phyloP scores from a whole-genome alignment of 2,329 filamentous ascomycete species.

The Gnomoniopsis sp. region DNA sequence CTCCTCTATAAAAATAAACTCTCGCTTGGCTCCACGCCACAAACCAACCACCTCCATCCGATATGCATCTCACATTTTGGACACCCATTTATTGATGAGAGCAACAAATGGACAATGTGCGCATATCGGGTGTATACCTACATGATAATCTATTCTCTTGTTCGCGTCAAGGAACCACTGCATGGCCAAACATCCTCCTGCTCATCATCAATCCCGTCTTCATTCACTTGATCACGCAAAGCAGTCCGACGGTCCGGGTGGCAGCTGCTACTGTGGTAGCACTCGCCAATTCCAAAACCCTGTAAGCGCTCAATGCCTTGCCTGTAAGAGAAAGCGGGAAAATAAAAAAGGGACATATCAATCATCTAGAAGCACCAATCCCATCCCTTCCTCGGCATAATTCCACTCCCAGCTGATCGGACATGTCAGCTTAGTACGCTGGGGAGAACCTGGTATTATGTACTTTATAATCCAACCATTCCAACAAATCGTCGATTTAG shows the following conservation, averaged over 20 bases:
- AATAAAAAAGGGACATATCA: too few relatives aligned
- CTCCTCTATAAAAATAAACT: not conserved
- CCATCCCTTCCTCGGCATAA: not conserved
- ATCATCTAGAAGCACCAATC: not conserved
- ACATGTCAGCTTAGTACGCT: not conserved
- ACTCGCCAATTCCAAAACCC: not conserved
- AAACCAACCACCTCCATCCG: not conserved
- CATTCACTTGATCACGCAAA: too few relatives aligned
- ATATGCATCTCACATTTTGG: not conserved
- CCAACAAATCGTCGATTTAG: not conserved
- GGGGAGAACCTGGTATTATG: conserved; percentile 5
- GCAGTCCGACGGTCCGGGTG: not conserved
- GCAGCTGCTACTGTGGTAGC: too few relatives aligned
- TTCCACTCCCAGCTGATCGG: not conserved
- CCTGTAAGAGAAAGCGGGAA: not conserved
- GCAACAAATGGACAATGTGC: too few relatives aligned
- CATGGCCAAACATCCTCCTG: too few relatives aligned
- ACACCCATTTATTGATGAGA: not conserved
- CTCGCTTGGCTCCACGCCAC: conserved; percentile 2
- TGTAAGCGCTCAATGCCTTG: not conserved
- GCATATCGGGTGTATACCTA: too few relatives aligned
- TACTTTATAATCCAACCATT: too few relatives aligned
- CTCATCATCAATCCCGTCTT: too few relatives aligned
- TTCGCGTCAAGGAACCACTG: too few relatives aligned
- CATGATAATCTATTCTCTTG: too few relatives aligned